phyloP scores from a whole-genome alignment of 768 basidiomycete species.

The Auricularia cornea region DNA sequence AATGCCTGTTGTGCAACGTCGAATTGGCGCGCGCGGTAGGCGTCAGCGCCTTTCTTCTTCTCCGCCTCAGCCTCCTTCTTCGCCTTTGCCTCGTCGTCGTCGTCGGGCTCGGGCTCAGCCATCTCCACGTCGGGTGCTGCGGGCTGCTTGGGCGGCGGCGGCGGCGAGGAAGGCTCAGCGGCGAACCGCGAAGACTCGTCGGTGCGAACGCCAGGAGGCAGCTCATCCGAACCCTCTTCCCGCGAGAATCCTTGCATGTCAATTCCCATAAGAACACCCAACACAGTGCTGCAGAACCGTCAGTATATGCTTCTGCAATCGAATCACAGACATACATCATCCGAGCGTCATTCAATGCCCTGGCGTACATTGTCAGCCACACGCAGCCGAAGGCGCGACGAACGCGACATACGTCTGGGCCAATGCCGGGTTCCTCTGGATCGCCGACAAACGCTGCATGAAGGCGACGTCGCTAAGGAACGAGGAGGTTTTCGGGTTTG shows the following conservation, averaged over 20 bases:
- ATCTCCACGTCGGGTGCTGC: constrained; percentile 47
- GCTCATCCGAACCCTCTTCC: constrained; percentile 75
- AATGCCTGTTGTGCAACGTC: constrained; percentile 68
- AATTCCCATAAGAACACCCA: constrained; percentile 88
- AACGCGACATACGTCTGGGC: constrained; percentile 52
- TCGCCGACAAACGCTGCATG: constrained; percentile 28
- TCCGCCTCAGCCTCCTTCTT: constrained; percentile 73
- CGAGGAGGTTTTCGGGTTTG: constrained; percentile 78
- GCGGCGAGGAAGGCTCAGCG: constrained; percentile 23
- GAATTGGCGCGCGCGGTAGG: constrained; percentile 84
- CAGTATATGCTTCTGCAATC: too few relatives aligned
- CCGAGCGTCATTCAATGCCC: constrained; percentile 69
- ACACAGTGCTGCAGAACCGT: constrained; percentile 41
- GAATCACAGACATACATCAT: constrained; percentile 46
- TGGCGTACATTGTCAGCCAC: too few relatives aligned
- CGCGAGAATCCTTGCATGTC: constrained; percentile 83
- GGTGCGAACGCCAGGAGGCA: constrained; percentile 50
- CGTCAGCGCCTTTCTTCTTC: constrained; percentile 69
- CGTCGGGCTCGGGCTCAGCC: constrained; percentile 43
- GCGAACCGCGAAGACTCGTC: constrained; percentile 3
- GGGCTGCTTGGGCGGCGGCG: constrained; percentile 29
- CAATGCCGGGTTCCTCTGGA: constrained; percentile 60
- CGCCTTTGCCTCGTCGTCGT: constrained; percentile 58
- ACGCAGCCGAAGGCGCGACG: too few relatives aligned
- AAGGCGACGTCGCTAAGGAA: constrained; percentile 80